A percentile compares a stretch with the other conserved stretches of the same genome.
Conservation (phyloP, 129 eudicot genomes). For the Silybum marianum region DNA sequence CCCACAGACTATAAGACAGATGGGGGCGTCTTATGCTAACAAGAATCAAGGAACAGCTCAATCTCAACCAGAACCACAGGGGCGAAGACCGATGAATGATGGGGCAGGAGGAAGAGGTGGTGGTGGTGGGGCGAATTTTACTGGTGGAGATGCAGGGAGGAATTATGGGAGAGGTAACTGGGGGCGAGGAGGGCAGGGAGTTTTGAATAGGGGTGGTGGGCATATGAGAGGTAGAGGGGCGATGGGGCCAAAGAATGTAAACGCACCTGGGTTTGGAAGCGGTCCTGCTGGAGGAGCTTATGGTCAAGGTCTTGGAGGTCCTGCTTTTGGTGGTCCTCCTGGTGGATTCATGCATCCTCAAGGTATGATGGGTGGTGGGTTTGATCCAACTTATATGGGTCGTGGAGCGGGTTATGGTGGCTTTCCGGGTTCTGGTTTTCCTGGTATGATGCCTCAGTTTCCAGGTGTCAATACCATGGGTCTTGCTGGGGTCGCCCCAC, state of each 20-base stretch:
- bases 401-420: conserved; percentile 95
- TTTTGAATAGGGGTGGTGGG: conserved; percentile 54
- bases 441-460: conserved; percentile 90
- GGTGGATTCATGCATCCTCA: conserved; percentile 94
- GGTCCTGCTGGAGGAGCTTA: conserved; percentile 59
- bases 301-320: conserved; percentile 71
- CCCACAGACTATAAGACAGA: conserved; percentile 79
- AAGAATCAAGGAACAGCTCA: conserved; percentile 69
- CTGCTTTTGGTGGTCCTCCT: conserved; percentile 80
- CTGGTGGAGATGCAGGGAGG: conserved; percentile 79
- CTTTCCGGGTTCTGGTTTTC: conserved; percentile 78
- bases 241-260: conserved; percentile 67
- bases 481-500: conserved; percentile 92
- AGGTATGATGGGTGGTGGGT: conserved; percentile 92
- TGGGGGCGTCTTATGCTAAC: conserved; percentile 76
- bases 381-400: conserved; percentile 89
- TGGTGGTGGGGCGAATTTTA: conserved; percentile 65
- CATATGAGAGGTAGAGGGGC: conserved; percentile 76
- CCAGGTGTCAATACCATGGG: conserved; percentile 89
- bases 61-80: conserved; percentile 71
- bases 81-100: conserved; percentile 66
- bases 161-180: conserved; percentile 81
- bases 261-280: conserved; percentile 56
- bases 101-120: conserved; percentile 85
- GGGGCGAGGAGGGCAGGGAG: conserved; percentile 72